Base-by-base conservation (phyloP, 768 basidiomycete species). In the Rhizopogon sp. region DNA sequence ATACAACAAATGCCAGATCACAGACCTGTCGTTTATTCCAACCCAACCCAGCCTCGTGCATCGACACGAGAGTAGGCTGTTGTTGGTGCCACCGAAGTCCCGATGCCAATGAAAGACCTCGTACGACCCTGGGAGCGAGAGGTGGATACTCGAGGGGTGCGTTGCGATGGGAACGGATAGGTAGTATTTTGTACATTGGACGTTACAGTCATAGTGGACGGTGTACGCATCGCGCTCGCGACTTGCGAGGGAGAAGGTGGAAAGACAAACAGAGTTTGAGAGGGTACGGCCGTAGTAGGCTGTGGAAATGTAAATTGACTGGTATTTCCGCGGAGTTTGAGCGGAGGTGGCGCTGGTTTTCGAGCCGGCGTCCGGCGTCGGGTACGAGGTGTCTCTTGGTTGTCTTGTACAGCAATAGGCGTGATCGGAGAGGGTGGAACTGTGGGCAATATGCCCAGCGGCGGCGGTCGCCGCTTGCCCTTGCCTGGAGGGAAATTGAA, bases 191-290 rank as follows among this genome's bases (percentile, higher is more conserved):
- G 73, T 56, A 81, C 58, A 60, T 76, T 86, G 57, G 88, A 87
- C 43, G 82, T 89, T 53, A 93, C 73, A 39, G 87, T 91, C 83
- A 92, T 85, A 37, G 90, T 88, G 45, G 89, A 88, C 28, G 91
- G 88, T 50, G 87, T 90, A 39, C 72, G 69, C 51, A 78, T 79
- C 43, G 82, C 75, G 62, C 76, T 77, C 31, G 59, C 58, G 74
- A 62, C 45, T 77, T 82, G 46, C 6, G 68, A 77, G 70, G 81
- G 89, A 5, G 90, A 92, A 33, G 90, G 89, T 1, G 90, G 90
- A 65, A 93, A 93, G 39, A 93, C 85, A 61, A 93, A 92, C 44
- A 93, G 76, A 0, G 90, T 93, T 66, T 93, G 91, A 1, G 90
- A 89, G 33, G 88, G 87, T 35, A 85, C 79, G 52, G 63, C 65